These are phyloP conservation scores for Albugo candida DNA, from an alignment of 352 stramenopile genomes.

Conservation along the genomic window DNA sequence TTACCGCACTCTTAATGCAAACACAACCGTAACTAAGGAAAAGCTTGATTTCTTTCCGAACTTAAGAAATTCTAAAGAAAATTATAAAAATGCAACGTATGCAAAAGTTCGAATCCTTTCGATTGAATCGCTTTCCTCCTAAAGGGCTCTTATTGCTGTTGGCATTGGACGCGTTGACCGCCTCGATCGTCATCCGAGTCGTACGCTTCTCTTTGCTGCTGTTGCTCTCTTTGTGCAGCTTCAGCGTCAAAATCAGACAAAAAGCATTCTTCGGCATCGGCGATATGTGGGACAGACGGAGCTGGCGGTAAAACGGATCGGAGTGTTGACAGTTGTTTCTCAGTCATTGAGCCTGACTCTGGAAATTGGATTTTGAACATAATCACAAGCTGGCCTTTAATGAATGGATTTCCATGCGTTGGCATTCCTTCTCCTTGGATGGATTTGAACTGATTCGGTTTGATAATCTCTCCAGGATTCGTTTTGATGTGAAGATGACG, in stretches of 20 bases:
- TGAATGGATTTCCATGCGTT: conserved; percentile 92
- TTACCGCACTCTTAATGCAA: no score
- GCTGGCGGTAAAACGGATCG: conserved; percentile 34
- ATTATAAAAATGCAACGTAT: no score
- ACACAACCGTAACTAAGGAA: no score
- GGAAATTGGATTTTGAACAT: conserved; percentile 95
- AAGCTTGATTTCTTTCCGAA: no score
- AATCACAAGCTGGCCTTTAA: conserved; percentile 96
- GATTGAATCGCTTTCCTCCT: no score
- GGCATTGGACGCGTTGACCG: conserved; percentile 73
- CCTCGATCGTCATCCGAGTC: conserved; percentile 89
- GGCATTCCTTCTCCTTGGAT: conserved; percentile 96
- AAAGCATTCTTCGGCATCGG: conserved; percentile 62
- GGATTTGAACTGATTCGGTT: conserved; percentile 84
- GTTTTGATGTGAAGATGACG: conserved; percentile 86
- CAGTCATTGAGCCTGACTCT: conserved; percentile 67
- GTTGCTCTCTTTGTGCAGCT: conserved; percentile 63
- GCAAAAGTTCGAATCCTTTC: no score
- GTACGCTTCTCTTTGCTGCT: conserved; percentile 44
- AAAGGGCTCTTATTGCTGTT: conserved; percentile 56
- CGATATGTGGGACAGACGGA: conserved; percentile 20
- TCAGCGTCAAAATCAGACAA: conserved; percentile 87
- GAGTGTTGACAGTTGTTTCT: conserved; percentile 65
- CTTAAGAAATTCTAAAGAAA: no score
- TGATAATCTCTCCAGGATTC: conserved; percentile 84